Percentiles rank a stretch among this genome's conserved stretches.
Conservation (phyloP, 495 filamentous ascomycete genomes). For the Aspergillus ellipticus region DNA sequence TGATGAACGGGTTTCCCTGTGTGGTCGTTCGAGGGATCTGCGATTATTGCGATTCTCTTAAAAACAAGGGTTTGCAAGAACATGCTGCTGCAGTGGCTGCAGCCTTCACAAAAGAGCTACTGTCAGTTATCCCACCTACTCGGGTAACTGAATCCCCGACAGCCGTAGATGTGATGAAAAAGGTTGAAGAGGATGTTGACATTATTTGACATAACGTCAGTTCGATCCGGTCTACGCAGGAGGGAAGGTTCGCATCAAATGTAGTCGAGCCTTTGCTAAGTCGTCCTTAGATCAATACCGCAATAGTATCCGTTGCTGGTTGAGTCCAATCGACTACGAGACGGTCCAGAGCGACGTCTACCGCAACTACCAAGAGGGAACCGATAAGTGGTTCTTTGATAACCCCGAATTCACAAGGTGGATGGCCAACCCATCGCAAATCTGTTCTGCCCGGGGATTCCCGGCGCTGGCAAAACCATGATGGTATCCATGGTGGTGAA, state of each 20-base stretch:
- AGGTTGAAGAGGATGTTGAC: background rate
- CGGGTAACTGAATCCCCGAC: background rate
- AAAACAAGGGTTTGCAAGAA: conserved; percentile 1
- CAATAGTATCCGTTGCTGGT: conserved; percentile 15
- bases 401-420: conserved; percentile 9
- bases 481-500: conserved; percentile 17
- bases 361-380: conserved; percentile 9
- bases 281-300: background rate
- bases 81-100: conserved; percentile 5
- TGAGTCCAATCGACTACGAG: conserved; percentile 12
- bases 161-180: background rate
- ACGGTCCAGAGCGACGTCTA: conserved; percentile 10
- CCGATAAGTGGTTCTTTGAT: conserved; percentile 18
- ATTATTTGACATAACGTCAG: background rate
- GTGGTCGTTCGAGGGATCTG: conserved; percentile 11
- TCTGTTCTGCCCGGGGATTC: conserved; percentile 10
- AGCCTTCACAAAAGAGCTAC: conserved; percentile 16
- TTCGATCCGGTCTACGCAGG: background rate
- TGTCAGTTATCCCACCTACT: background rate
- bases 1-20: conserved; percentile 4
- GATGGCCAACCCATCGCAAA: conserved; percentile 1
- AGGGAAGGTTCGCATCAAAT: background rate
- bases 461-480: conserved; percentile 30
- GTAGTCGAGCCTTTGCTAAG: background rate
- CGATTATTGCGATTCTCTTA: conserved; percentile 12